phyloP scores from a whole-genome alignment of 768 basidiomycete species.

The Tubosaeta sp. region DNA sequence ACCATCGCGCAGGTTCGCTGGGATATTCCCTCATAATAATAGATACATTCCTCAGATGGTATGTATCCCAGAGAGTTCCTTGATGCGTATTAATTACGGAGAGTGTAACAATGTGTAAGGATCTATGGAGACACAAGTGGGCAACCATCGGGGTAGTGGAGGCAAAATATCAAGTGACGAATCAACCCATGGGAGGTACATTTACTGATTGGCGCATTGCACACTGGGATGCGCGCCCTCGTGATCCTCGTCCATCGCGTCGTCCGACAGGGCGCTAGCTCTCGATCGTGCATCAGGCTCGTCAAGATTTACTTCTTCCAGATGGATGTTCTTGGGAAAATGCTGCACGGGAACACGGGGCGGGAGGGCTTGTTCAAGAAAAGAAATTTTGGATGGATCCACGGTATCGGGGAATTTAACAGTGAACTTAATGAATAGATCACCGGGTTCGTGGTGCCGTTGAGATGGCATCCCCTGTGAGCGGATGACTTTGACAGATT shows the following conservation, averaged over 20 bases:
- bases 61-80: constrained; percentile 4
- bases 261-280: constrained; percentile 51
- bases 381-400: constrained; percentile 57
- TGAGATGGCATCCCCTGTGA: constrained; percentile 99
- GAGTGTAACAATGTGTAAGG: constrained; percentile 26
- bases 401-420: constrained; percentile 89
- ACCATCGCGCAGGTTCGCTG: constrained; percentile 22
- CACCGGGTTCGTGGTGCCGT: constrained; percentile 94
- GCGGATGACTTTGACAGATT: constrained; percentile 83
- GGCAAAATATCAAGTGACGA: constrained; percentile 17
- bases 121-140: constrained; percentile 28
- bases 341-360: constrained; percentile 64
- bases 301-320: constrained; percentile 84
- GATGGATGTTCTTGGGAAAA: constrained; percentile 57
- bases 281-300: constrained; percentile 64
- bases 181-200: constrained; percentile 1
- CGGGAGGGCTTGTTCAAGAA: constrained; percentile 84
- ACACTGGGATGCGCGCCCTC: constrained; percentile 79
- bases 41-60: neutral
- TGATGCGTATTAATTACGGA: constrained; percentile 27
- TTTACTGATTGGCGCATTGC: constrained; percentile 90
- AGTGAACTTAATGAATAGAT: constrained; percentile 81
- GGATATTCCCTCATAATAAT: constrained; percentile 20
- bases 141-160: constrained; percentile 18
- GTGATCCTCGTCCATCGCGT: constrained; percentile 90